Evolutionary conservation across 2,329 filamentous ascomycete species (phyloP).

Genomic region (Clonostachys rhizophaga): DNA sequence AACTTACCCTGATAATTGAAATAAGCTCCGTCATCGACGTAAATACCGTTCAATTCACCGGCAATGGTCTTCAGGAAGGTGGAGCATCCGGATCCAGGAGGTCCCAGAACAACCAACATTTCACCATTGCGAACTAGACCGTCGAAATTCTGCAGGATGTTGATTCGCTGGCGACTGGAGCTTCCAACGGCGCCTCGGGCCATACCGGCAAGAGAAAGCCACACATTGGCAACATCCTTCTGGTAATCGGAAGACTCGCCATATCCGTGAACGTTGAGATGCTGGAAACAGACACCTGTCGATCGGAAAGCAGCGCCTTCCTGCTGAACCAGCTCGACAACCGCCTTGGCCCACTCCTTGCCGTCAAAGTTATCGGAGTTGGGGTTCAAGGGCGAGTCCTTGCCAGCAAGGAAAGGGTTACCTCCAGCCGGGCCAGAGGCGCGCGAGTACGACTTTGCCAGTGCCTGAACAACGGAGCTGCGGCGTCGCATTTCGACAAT

Average conservation of each 20-base stretch:
- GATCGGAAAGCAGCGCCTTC: conserved; percentile 54
- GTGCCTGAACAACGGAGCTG: conserved; percentile 46
- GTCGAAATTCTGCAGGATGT: conserved; percentile 65
- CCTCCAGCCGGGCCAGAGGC: conserved; percentile 30
- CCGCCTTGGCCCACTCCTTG: conserved; percentile 54
- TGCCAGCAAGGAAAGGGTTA: conserved; percentile 45
- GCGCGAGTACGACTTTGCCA: conserved; percentile 50
- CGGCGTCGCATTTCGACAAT: conserved; percentile 42
- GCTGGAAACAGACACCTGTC: conserved; percentile 60
- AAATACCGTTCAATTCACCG: conserved; percentile 78
- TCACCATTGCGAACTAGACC: conserved; percentile 66
- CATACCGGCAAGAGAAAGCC: conserved; percentile 41
- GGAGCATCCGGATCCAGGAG: conserved; percentile 71
- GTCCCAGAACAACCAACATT: conserved; percentile 72
- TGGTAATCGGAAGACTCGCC: conserved; percentile 67
- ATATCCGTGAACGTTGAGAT: conserved; percentile 65
- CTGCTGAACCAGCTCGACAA: conserved; percentile 45
- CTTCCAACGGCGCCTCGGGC: conserved; percentile 46
- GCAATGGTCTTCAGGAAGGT: conserved; percentile 82
- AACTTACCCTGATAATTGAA: conserved; percentile 74
- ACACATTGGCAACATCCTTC: conserved; percentile 59
- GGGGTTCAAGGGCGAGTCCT: conserved; percentile 50
- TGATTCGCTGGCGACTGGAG: conserved; percentile 50
- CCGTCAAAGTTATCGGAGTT: conserved; percentile 46
- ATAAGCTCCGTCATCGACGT: conserved; percentile 63